Base-by-base conservation (phyloP, 1,284 basidiomycete species). In the Fomitiporia mediterranea region DNA sequence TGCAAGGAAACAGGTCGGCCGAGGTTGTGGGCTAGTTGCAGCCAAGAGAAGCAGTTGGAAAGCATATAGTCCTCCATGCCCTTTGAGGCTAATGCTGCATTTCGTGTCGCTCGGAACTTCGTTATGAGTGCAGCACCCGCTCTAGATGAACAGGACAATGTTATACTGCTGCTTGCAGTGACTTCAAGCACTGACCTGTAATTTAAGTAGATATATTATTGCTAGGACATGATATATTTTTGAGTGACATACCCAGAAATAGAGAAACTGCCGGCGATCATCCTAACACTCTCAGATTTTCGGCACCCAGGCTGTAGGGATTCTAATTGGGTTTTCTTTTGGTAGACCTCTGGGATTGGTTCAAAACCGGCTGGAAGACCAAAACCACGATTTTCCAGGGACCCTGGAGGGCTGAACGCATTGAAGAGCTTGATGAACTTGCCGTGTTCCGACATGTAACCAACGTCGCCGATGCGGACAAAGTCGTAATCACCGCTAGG, bases 361-460 rank as follows among this genome's bases (percentile, higher is more conserved):
- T 32, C 30, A 17, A 53, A 53, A 8, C 7, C 6, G 9, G 23
- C 52, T 32, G 30, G 52, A 21, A 47, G 11, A 3, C 23, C 3
- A 5, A n/a, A 1, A 19, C 25, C 15, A 5, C 5, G 1, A 35
- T 51, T 56, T 17, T 27, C 30, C 15, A 2, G 25, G 23, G 35
- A 38, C 19, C 17, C 15, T 2, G 27, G n/a, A 48, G 9, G 17
- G 27, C 9, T n/a, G 35, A 56, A 56, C 7, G 49, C 28, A 30
- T 56, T 51, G 28, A 56, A 51, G 3, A 49, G 37, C 28, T 39
- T 42, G 13, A 42, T 21, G 30, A 55, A 56, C 27, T 51, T 50
- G 27, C 55, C 55, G 23, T 43, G 19, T 28, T 35, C 8, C 13
- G 42, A 43, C 8, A 53, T 44, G 27, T 53, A 42, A 11, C 38